Base-by-base conservation (phyloP, 2,329 filamentous ascomycete species). In the Emergomyces orientalis region DNA sequence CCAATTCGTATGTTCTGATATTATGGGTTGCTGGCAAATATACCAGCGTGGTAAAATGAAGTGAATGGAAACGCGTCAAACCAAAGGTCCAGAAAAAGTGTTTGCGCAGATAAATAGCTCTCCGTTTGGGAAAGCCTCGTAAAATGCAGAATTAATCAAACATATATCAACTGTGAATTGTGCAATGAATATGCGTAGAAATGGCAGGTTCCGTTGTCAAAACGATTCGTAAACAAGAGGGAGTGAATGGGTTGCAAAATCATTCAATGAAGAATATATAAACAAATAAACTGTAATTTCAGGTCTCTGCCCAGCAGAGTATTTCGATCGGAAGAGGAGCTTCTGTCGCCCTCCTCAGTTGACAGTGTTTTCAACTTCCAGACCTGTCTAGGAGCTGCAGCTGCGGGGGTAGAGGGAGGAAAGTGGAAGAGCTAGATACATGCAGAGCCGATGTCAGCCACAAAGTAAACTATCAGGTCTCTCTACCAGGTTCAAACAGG, bases 401-500 rank as follows among this genome's bases (percentile, higher is more conserved):
- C 22, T 49, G 47, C 22, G 27, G 14, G 6, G 34, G 34, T 7
- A 41, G 34, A 39, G 17, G n/a, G 32, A 58, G 22, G 5, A 34
- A 4, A 41, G 5, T 34, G 58, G 45, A 22, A 9, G 43, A 30
- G 7, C 58, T 47, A 49, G 58, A 34, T 30, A 34, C 27, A 34
- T 32, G 27, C 7, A 60, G n/a, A 51, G n/a, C 11, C 30, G 30
- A 37, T 51, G 43, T 60, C 43, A 49, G 59, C 43, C 41, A 52
- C 59, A 37, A 52, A 54, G 27, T 32, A 51, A 19, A 45, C 37
- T 45, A 45, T 45, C 41, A 17, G 56, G 45, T 17, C n/a, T 34
- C 45, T 60, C 13, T 45, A n/a, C 32, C 45, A 51, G 49, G 30
- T 34, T 22, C 59, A 60, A 60, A 60, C 59, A 60, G 34, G 32